phyloP scores from a whole-genome alignment of 441 rosid genomes.

The Flueggea neowawraea region DNA sequence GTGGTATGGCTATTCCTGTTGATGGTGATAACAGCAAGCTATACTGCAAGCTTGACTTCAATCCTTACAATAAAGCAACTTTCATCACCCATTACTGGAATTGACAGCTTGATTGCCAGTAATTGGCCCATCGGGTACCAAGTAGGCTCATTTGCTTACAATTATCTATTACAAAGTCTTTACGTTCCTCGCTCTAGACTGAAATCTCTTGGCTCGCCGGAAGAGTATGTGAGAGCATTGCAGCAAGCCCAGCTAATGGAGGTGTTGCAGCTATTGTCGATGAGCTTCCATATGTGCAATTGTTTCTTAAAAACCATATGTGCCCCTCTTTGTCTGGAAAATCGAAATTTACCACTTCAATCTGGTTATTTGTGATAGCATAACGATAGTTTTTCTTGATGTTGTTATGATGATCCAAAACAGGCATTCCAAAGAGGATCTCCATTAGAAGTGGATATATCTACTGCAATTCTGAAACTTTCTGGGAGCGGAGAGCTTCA shows the following conservation, averaged over 20 bases:
- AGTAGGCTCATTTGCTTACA: slow-evolving; percentile 66
- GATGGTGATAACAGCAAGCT: slow-evolving; percentile 88
- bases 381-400: no score
- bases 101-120: slow-evolving; percentile 70
- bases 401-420: no score
- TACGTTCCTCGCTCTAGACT: slow-evolving; percentile 59
- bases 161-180: slow-evolving; percentile 58
- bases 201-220: slow-evolving; percentile 53
- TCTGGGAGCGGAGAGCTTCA: slow-evolving; percentile 71
- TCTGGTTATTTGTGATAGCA: no score
- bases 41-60: slow-evolving; percentile 86
- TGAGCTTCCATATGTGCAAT: slow-evolving; percentile 70
- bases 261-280: slow-evolving; percentile 90
- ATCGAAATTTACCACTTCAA: no score
- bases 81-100: slow-evolving; percentile 74
- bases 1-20: slow-evolving; percentile 86
- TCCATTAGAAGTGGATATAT: slow-evolving; percentile 67
- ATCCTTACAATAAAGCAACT: slow-evolving; percentile 87
- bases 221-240: slow-evolving; percentile 66
- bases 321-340: no score
- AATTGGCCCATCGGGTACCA: slow-evolving; percentile 80
- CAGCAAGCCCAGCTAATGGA: slow-evolving; percentile 45
- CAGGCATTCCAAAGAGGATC: slow-evolving; percentile 81
- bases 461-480: slow-evolving; percentile 80
- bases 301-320: slow-evolving; percentile 47